Percentiles rank a stretch among this genome's conserved stretches.
These are phyloP conservation scores for Camillea tinctor DNA, from an alignment of 2,329 filamentous ascomycete genomes.

Conservation along the genomic window DNA sequence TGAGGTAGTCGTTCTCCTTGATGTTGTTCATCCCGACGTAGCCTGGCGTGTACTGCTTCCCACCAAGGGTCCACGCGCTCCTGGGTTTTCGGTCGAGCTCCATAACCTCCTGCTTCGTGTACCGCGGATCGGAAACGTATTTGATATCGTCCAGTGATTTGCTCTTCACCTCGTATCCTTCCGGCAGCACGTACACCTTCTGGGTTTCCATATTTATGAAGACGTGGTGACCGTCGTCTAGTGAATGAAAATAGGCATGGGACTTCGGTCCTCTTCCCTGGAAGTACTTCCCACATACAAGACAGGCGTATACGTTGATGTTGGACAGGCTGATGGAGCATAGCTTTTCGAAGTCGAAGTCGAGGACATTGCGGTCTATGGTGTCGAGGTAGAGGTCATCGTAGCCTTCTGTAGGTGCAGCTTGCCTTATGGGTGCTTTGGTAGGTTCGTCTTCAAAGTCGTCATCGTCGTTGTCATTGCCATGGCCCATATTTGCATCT, in stretches of 20 bases:
- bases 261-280: slow-evolving; percentile 92
- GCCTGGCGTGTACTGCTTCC: slow-evolving; percentile 85
- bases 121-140: slow-evolving; percentile 90
- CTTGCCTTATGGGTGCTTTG: slow-evolving; percentile 62
- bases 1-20: slow-evolving; percentile 98
- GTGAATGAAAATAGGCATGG: slow-evolving; percentile 94
- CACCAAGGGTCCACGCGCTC: slow-evolving; percentile 72
- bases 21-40: slow-evolving; percentile 99
- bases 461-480: slow-evolving; percentile 35
- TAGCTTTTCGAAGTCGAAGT: slow-evolving; percentile 98
- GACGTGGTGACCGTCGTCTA: slow-evolving; percentile 94
- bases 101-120: slow-evolving; percentile 76
- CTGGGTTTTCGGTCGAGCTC: slow-evolving; percentile 68
- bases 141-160: slow-evolving; percentile 97
- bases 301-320: slow-evolving; percentile 97
- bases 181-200: slow-evolving; percentile 86
- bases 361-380: slow-evolving; percentile 86
- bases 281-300: slow-evolving; percentile 97
- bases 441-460: slow-evolving; percentile 38
- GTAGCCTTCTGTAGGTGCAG: slow-evolving; percentile 81
- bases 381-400: slow-evolving; percentile 97
- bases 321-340: slow-evolving; percentile 95
- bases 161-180: slow-evolving; percentile 94
- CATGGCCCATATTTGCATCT: slow-evolving; percentile 28
- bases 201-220: slow-evolving; percentile 97